These are phyloP conservation scores for Tilletia indica DNA, from an alignment of 1,284 basidiomycete species.

Conservation along the genomic window DNA sequence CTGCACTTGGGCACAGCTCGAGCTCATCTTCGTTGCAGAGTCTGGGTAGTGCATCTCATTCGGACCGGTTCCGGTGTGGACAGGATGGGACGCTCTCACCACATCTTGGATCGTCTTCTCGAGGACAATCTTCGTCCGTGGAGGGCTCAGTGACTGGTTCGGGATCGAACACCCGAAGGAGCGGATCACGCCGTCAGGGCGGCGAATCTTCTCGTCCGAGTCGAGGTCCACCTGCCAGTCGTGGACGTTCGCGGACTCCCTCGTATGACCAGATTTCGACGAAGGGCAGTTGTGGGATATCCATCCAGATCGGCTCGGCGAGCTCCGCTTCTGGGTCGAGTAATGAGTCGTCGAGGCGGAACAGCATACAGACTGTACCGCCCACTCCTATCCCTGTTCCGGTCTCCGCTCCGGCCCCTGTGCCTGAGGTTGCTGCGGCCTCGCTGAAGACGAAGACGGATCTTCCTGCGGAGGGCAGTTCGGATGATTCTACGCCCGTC, in stretches of 20 bases:
- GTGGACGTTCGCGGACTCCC: background rate
- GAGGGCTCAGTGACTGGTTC: background rate
- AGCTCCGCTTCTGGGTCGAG: background rate
- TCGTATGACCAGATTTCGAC: background rate
- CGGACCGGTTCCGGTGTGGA: background rate
- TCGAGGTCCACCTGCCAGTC: background rate
- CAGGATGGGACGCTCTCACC: too few relatives aligned
- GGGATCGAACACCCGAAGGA: background rate
- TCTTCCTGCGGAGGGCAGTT: background rate
- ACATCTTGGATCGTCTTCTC: too few relatives aligned
- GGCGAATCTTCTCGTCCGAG: background rate
- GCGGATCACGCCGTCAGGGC: background rate
- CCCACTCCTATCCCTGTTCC: background rate
- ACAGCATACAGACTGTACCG: background rate
- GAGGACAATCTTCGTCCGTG: too few relatives aligned
- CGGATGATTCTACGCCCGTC: conserved; percentile 4
- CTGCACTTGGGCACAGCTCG: background rate
- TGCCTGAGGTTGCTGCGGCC: background rate
- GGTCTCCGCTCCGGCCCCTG: background rate
- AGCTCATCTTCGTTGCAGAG: conserved; percentile 6
- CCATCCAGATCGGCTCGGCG: conserved; percentile 8
- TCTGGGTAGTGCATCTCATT: background rate
- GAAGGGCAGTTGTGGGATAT: background rate
- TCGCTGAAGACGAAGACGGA: background rate
- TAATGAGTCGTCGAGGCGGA: background rate